phyloP scores from a whole-genome alignment of 2,329 filamentous ascomycete genomes.

The Phyllosticta citribraziliensis region DNA sequence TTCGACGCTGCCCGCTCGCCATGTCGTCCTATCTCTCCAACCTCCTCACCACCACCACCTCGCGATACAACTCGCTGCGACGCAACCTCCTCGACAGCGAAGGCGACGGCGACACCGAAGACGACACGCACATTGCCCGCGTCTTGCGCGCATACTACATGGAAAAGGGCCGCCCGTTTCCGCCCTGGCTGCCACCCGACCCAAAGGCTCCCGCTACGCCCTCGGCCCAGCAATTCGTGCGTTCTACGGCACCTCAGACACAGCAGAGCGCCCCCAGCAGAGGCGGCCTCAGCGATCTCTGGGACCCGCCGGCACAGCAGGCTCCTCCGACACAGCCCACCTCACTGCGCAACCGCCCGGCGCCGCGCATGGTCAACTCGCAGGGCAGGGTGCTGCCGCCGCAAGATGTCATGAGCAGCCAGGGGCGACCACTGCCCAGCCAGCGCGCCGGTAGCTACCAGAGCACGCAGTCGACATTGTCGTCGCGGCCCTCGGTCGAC shows the following conservation, averaged over 20 bases:
- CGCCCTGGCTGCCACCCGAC: conserved; percentile 80
- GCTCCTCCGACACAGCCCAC: conserved; percentile 29
- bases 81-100: conserved; percentile 57
- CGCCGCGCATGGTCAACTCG: conserved; percentile 35
- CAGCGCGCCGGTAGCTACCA: conserved; percentile 70
- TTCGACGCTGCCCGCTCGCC: neutral
- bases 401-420: conserved; percentile 18
- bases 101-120: conserved; percentile 51
- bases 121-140: conserved; percentile 90
- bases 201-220: conserved; percentile 60
- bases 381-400: conserved; percentile 21
- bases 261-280: conserved; percentile 26
- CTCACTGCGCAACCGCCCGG: conserved; percentile 32
- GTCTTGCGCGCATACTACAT: conserved; percentile 87
- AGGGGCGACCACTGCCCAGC: conserved; percentile 57
- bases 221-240: conserved; percentile 40
- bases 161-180: conserved; percentile 74
- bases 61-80: conserved; percentile 49
- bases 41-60: conserved; percentile 48
- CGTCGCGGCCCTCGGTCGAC: conserved; percentile 27
- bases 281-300: conserved; percentile 49
- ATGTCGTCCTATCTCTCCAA: conserved; percentile 71
- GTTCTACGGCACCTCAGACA: conserved; percentile 18
- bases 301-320: conserved; percentile 38
- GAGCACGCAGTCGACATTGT: conserved; percentile 26